A percentile compares a stretch with the other conserved stretches of the same genome.
Conservation (phyloP, 768 basidiomycete species). For the Dentipellis sp. region DNA sequence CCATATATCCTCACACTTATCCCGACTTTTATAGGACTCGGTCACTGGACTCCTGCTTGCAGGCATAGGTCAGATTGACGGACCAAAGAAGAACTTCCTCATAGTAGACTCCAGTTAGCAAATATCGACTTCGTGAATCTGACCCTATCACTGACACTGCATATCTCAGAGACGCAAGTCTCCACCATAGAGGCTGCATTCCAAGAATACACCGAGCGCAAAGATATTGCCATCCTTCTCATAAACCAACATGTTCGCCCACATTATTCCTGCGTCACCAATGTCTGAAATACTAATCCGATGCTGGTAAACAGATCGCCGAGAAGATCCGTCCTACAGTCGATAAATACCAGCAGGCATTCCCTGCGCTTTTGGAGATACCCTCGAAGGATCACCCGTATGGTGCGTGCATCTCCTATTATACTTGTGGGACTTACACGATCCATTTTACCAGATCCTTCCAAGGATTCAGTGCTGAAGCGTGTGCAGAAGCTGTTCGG, state of each 20-base stretch:
- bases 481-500: slow-evolving; percentile 95
- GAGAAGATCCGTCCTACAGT: slow-evolving; percentile 95
- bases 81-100: slow-evolving; percentile 96
- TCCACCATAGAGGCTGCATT: slow-evolving; percentile 88
- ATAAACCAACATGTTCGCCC: slow-evolving; percentile 93
- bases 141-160: neutral
- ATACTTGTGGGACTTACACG: slow-evolving; percentile 6
- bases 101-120: slow-evolving; percentile 80
- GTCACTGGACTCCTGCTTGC: slow-evolving; percentile 94
- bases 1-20: slow-evolving; percentile 6
- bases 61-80: slow-evolving; percentile 86
- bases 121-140: neutral
- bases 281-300: neutral
- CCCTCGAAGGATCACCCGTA: slow-evolving; percentile 99
- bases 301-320: slow-evolving; percentile 55
- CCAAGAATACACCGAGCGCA: slow-evolving; percentile 88
- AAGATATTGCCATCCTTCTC: slow-evolving; percentile 91
- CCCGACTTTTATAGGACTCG: slow-evolving; percentile 67
- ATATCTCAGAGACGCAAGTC: slow-evolving; percentile 71
- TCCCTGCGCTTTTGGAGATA: slow-evolving; percentile 95
- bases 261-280: neutral
- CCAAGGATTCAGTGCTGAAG: slow-evolving; percentile 92
- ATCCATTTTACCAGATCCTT: slow-evolving; percentile 54
- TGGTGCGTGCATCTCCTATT: slow-evolving; percentile 39
- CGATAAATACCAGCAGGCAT: slow-evolving; percentile 91